phyloP scores from a whole-genome alignment of 75 land plant species.

The Pinus taeda region DNA sequence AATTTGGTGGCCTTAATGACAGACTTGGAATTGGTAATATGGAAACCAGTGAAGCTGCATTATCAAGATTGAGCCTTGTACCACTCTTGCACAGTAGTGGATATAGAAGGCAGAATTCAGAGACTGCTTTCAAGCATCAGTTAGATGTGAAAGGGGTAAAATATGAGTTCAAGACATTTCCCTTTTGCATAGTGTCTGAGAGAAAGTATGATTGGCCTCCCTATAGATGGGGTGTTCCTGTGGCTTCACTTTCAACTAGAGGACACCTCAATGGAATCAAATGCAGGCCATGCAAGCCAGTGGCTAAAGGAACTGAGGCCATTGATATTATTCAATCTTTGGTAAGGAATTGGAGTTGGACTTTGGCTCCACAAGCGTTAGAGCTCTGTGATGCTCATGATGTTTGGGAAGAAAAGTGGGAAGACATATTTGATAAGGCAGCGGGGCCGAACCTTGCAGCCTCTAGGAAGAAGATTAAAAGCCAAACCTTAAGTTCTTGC shows the following conservation, averaged over 20 bases:
- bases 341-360: constrained; percentile 72
- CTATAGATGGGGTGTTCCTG: constrained; percentile 60
- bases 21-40: constrained; percentile 67
- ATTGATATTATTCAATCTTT: constrained; percentile 24
- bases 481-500: constrained; percentile 36
- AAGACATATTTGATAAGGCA: constrained; percentile 45
- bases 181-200: constrained; percentile 62
- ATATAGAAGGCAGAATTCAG: constrained; percentile 49
- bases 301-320: constrained; percentile 48
- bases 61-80: constrained; percentile 51
- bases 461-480: constrained; percentile 22
- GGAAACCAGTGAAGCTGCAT: constrained; percentile 44
- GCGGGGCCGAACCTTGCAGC: constrained; percentile 37
- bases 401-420: constrained; percentile 75
- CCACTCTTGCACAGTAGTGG: constrained; percentile 38
- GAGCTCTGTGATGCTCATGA: constrained; percentile 68
- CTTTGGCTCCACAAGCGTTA: constrained; percentile 31
- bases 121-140: constrained; percentile 64
- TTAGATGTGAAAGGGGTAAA: constrained; percentile 21
- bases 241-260: constrained; percentile 60
- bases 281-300: constrained; percentile 84
- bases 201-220: constrained; percentile 63
- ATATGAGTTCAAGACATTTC: constrained; percentile 13
- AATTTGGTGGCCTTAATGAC: constrained; percentile 76
- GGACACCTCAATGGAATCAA: constrained; percentile 90